Evolutionary conservation across 306 rosid species (phyloP).

Genomic region (Corylus heterophylla): DNA sequence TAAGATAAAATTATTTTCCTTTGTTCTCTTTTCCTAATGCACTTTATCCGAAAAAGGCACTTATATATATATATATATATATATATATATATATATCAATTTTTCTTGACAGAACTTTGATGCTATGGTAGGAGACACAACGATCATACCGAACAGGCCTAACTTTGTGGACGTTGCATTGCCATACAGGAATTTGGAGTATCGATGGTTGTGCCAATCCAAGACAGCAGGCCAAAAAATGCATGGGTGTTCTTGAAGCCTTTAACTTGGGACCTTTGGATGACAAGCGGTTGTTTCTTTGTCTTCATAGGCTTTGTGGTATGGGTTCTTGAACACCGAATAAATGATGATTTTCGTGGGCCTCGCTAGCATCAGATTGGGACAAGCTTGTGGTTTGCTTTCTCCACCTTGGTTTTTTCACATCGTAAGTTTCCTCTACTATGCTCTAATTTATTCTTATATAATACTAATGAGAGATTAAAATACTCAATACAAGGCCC

Average conservation of each 20-base stretch:
- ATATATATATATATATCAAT: too few species aligned
- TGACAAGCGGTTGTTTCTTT: slow-evolving; percentile 39
- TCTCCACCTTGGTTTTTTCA: slow-evolving; percentile 57
- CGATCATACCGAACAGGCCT: slow-evolving; percentile 54
- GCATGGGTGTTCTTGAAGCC: slow-evolving; percentile 76
- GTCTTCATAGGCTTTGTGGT: slow-evolving; percentile 61
- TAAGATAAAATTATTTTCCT: too few species aligned
- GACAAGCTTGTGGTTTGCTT: slow-evolving; percentile 67
- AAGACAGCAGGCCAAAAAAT: slow-evolving; percentile 28
- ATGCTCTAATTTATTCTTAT: neutral
- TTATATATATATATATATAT: too few species aligned
- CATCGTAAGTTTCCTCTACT: slow-evolving; percentile 40
- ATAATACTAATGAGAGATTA: neutral
- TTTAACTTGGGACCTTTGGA: slow-evolving; percentile 53
- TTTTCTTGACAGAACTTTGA: slow-evolving; percentile 42
- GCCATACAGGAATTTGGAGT: slow-evolving; percentile 67
- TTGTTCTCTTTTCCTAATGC: too few species aligned
- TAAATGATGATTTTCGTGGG: slow-evolving; percentile 60
- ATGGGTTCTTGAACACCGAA: slow-evolving; percentile 61
- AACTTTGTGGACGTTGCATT: slow-evolving; percentile 52
- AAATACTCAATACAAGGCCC: neutral
- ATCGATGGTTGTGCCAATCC: slow-evolving; percentile 63
- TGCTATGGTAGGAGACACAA: slow-evolving; percentile 40
- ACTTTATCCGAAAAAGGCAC: too few species aligned
- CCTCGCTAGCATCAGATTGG: slow-evolving; percentile 53